phyloP scores from a whole-genome alignment of 1,284 basidiomycete genomes.

The Austroboletus novae-zelandiae region DNA sequence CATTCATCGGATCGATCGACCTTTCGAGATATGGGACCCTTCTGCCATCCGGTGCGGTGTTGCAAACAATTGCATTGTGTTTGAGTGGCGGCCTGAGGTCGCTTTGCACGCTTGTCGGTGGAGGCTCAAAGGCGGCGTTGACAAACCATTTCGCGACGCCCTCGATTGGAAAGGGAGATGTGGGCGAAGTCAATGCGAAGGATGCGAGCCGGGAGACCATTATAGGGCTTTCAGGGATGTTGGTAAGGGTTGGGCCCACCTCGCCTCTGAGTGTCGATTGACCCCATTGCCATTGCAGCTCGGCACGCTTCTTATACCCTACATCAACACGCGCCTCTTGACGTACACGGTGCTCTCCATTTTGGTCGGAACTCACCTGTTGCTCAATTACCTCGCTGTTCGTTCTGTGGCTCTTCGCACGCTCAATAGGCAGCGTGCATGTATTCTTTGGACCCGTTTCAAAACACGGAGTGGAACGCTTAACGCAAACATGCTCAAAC shows the following conservation, averaged over 20 bases:
- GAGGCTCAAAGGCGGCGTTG: conserved; percentile 68
- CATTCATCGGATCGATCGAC: conserved; percentile 43
- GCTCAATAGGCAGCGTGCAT: conserved; percentile 58
- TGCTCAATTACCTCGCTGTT: conserved; percentile 60
- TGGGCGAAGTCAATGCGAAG: conserved; percentile 70
- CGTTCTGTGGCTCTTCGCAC: conserved; percentile 53
- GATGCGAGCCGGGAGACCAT: conserved; percentile 71
- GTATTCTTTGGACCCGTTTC: conserved; percentile 50
- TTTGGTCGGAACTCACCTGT: conserved; percentile 53
- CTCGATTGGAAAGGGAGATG: conserved; percentile 47
- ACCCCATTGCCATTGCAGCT: conserved; percentile 40
- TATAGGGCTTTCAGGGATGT: conserved; percentile 60
- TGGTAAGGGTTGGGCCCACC: conserved; percentile 42
- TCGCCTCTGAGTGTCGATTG: neutral
- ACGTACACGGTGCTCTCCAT: conserved; percentile 53
- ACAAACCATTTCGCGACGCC: conserved; percentile 63
- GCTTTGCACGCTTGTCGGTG: conserved; percentile 58
- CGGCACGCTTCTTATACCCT: conserved; percentile 56
- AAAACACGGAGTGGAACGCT: conserved; percentile 13
- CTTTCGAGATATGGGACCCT: conserved; percentile 15
- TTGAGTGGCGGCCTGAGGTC: conserved; percentile 55
- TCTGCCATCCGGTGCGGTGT: conserved; percentile 29
- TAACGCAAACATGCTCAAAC: conserved; percentile 21
- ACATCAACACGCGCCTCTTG: conserved; percentile 44
- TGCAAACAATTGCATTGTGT: conserved; percentile 52